Conservation (phyloP, 1,284 basidiomycete genomes). For the Rhodotorula sp. region DNA sequence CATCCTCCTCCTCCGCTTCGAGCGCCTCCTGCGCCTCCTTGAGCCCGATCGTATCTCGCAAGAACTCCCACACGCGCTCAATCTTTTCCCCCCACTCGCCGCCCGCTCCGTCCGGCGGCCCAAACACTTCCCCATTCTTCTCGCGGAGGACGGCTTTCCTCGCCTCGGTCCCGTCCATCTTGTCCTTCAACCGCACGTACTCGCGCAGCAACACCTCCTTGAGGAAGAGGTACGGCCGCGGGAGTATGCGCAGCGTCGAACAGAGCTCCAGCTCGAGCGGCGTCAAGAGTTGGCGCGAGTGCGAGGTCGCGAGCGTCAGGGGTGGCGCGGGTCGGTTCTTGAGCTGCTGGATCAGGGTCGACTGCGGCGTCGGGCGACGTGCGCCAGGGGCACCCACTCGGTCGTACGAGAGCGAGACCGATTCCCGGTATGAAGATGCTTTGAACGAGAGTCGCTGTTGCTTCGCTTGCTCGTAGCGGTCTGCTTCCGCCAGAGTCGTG, state of each 20-base stretch:
- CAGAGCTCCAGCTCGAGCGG: constrained; percentile 83
- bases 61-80: constrained; percentile 38
- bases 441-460: constrained; percentile 58
- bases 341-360: constrained; percentile 54
- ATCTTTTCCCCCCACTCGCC: constrained; percentile 41
- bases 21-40: neutral
- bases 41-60: constrained; percentile 18
- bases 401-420: constrained; percentile 23
- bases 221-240: constrained; percentile 86
- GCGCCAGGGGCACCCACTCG: constrained; percentile 1
- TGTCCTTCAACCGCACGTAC: constrained; percentile 79
- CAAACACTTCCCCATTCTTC: constrained; percentile 6
- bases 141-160: constrained; percentile 7
- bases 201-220: constrained; percentile 89
- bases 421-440: constrained; percentile 30
- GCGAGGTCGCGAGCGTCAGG: constrained; percentile 43
- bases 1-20: neutral
- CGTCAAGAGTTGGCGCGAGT: constrained; percentile 72
- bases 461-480: constrained; percentile 76
- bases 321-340: constrained; percentile 16
- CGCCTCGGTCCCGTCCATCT: constrained; percentile 20
- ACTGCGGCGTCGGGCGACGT: constrained; percentile 7
- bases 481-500: constrained; percentile 76
- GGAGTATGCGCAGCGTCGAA: constrained; percentile 78
- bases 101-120: neutral